Base-by-base conservation (phyloP, 148 eudicot species). In the Tetragonia tetragonoides region DNA sequence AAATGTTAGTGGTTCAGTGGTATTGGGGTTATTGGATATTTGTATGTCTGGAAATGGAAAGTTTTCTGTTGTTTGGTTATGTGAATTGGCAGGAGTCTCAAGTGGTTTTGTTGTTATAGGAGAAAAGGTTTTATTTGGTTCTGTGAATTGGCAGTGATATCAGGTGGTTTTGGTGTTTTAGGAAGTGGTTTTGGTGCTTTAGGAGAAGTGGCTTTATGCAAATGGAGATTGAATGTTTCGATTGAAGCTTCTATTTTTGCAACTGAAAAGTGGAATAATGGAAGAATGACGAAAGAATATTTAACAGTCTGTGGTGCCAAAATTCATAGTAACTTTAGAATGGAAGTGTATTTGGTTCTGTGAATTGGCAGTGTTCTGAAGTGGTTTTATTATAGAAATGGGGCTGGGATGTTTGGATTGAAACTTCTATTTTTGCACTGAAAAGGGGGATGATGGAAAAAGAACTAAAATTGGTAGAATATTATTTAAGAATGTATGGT, bases 111-210 rank as follows among this genome's bases (percentile, higher is more conserved):
- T 34, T 34, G 5, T 64, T 8, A 1, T 49, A 28, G 34, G 34
- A 28, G 34, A 28, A 1, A 7, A 7, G 53, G 8, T 49, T 49
- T 49, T 12, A 7, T 49, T 7, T 49, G 53, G 53, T 12, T 65
- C 41, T 65, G 39, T 65, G 68, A 65, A 65, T 65, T 65, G 42
- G 68, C 44, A 39, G 70, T 66, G 70, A 3, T 40, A n/a, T 66
- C 23, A 39, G 38, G 44, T 39, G 34, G 34, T 28, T 28, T 28
- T 28, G 34, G 34, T 34, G 5, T 7, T 7, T 5, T 23, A 15
- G 67, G 11, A 17, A 12, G 70, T 49, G 39, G 39, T 38, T 34
- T 38, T 66, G 46, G 15, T 12, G 12, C 8, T 7, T 49, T 49
- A 7, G 53, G 10, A 7, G 12, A 7, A 12, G 53, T 12, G 12